Evolutionary conservation across 2,329 filamentous ascomycete genomes (phyloP), one percentile per base, ranked within the genome.

Genomic region (Botryotinia narcissicola): DNA sequence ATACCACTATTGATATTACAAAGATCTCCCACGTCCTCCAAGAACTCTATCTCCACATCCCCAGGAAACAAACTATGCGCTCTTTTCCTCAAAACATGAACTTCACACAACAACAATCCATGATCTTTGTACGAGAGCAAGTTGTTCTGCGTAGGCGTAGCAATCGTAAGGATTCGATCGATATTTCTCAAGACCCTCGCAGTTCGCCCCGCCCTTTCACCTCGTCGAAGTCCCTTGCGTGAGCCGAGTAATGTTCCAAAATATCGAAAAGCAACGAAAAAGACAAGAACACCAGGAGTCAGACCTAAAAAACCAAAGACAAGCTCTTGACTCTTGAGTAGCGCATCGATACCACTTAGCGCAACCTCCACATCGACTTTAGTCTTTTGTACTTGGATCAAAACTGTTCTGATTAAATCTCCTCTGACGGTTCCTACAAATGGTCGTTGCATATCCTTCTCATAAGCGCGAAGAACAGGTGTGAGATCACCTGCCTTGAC

Each of bases 361-460:
- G 96, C 96, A 75, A 98, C 91, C 82, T 99, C 96, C 20, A 99
- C 90, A 80, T 99, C 96, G 14, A 99, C 96, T 85, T 99, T 99
- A 35, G 96, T 98, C 86, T 99, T 99, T 80, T 99, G 96, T 54
- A 99, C 91, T 81, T 99, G 96, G 72, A 99, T 98, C 62, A 99
- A 86, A 42, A 99, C 88, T 7, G 95, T 94, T 70, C 95, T 91
- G 51, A 98, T 88, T 42, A 99, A 87, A 79, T 98, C 95, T 18
- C 96, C 96, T 44, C 90, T 89, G 29, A 99, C 83, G 0, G 95
- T 93, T 12, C 95, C 95, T 72, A 91, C 86, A 75, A 99, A 90
- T 1, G 96, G 96, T 64, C 86, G 92, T 70, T 92, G 89, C 60
- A 99, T 86, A 78, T 98, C 95, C 80, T 92, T 91, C 81, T 99